Evolutionary conservation across 306 rosid species (phyloP), one percentile per base, ranked within the genome.

Genomic region (Acacia crassicarpa): DNA sequence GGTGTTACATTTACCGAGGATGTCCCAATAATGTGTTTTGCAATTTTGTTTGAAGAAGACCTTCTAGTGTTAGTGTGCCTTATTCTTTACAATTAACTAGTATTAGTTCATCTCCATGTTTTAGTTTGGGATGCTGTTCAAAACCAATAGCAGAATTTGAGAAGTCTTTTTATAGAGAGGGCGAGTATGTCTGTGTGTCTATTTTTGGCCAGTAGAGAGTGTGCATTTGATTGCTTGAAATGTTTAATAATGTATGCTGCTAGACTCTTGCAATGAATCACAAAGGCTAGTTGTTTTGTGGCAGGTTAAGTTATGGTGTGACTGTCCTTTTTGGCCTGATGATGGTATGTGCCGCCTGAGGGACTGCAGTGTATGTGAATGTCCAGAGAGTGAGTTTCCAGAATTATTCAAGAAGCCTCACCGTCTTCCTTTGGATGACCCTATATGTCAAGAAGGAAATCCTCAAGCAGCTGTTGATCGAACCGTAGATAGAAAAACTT

Each of bases 261-360:
- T 23, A 12, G 30, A 71, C 75, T 23, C 43, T 23, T 71, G 6
- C 38, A 23, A 69, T 12, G 19, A 43, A 16, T 71, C 23, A 63
- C 77, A 68, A 86, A 75, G 69, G 69, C 58, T 82, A 9, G 71
- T 83, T 67, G 53, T 35, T 79, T 35, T 75, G 74, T 58, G 66
- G 53, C 48, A 93, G 99, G 98, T 66, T 22, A 95, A 95, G 84
- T 85, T 95, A 51, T 92, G 98, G 99, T 95, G 99, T 40, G 94
- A 95, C 87, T 95, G 99, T 84, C 99, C 97, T 30, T 95, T 93
- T 81, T 95, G 99, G 99, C 99, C 97, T 32, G 98, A 95, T 44
- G 99, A 95, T 85, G 99, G 99, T 45, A 95, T 95, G 99, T 95
- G 99, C 83, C 91, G 90, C 67, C 84, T 95, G 92, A 89, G 98